Evolutionary conservation across 2,329 filamentous ascomycete genomes (phyloP), one percentile per base, ranked within the genome.

Genomic region (Claviceps spartinae): DNA sequence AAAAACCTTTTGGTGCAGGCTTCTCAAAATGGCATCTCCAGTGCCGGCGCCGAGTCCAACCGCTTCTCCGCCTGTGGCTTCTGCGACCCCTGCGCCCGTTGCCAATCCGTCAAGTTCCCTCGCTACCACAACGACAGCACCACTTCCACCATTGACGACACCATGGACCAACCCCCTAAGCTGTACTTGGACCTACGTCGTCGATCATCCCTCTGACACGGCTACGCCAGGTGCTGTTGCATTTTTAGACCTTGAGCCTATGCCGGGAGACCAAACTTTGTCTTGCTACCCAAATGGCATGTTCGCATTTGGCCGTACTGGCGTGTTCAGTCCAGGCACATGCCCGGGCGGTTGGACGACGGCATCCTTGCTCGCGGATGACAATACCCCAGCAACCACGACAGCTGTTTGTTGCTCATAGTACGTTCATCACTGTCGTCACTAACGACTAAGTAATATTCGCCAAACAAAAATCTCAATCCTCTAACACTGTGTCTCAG

Each of bases 341-440:
- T 71, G 68, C 46, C 68, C 68, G 40, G 60, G 62, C 52, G 66
- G 68, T 26, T 71, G 68, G 68, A 69, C 66, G 6, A 71, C 68
- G 3, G 68, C 62, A 36, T 62, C 64, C 16, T 54, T 68, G 7
- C 57, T 55, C 1, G 60, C 64, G 24, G 62, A 63, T 40, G 60
- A 65, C 9, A 58, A 62, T 48, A 53, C 54, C 34, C 53, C 55
- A 49, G 55, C 57, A 11, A 58, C 62, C 45, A 62, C 63, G 30
- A 69, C 65, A 11, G 67, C 67, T 5, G 58, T 69, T 16, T 70
- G 68, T 54, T 71, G 68, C 49, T 71, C 68, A 51, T 68, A 64
- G 68, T 71, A 66, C 54, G 68, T 65, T 37, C 26, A 18, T 16
- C 6, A 5, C 26, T 14, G 13, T 38, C 5, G n/a, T 34, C 30